Conservation (phyloP, 805 yeast genomes). For the Kodamaea fukazawae region DNA sequence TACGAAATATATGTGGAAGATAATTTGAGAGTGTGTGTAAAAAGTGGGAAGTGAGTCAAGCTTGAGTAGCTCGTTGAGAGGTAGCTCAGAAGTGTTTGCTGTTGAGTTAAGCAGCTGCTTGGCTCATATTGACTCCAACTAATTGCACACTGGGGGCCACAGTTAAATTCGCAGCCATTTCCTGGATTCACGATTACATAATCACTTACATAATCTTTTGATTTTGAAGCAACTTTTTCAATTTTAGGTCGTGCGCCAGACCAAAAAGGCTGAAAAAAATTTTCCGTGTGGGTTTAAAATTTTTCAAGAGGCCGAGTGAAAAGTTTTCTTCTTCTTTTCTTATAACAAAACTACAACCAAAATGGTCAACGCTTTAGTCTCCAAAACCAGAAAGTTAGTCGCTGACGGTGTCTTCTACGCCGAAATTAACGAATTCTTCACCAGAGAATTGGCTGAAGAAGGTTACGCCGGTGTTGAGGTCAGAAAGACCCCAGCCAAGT, state of each 20-base stretch:
- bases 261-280: conserved; percentile 5
- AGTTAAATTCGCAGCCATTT: too few relatives aligned
- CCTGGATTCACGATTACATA: background rate
- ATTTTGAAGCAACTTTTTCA: background rate
- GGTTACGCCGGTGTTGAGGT: conserved; percentile 99
- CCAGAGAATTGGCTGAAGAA: conserved; percentile 99
- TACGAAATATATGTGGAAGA: background rate
- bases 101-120: too few relatives aligned
- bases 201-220: background rate
- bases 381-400: conserved; percentile 98
- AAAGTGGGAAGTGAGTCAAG: too few relatives aligned
- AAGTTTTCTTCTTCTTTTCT: conserved; percentile 5
- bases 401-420: conserved; percentile 99
- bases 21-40: background rate
- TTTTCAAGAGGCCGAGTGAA: conserved; percentile 3
- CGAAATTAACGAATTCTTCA: conserved; percentile 99
- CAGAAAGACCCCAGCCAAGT: conserved; percentile 96
- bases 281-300: conserved; percentile 5
- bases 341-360: conserved; percentile 8
- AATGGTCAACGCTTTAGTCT: conserved; percentile 52
- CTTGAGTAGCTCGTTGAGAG: too few relatives aligned
- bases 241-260: conserved; percentile 3
- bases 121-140: too few relatives aligned
- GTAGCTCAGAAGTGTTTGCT: too few relatives aligned
- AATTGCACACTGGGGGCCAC: too few relatives aligned